Base-by-base conservation (phyloP, 2,329 filamentous ascomycete genomes). In the Fusarium algeriense region DNA sequence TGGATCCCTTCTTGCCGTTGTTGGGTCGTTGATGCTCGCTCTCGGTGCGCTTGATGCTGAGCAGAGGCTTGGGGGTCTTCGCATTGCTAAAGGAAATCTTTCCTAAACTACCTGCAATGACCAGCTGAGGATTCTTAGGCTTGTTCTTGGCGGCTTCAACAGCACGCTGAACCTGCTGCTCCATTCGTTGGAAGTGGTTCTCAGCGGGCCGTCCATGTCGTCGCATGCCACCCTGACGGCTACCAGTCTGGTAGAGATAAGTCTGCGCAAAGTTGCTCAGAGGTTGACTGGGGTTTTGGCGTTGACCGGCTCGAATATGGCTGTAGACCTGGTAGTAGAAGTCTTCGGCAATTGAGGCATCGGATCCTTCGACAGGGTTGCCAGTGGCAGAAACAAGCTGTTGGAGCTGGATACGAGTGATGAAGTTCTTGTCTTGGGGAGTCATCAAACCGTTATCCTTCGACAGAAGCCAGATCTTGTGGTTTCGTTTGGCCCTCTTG, bases 71-170 rank as follows among this genome's bases (percentile, higher is more conserved):
- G 0, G 96, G 96, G 0, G 96, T 97, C 85, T 98, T 99, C 50
- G 96, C 94, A 77, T 99, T 99, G 85, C 95, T 98, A 84, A 98
- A 99, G 1, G 95, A 97, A 63, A 99, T 99, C 85, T 98, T 99
- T 73, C 96, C 96, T 53, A 99, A 84, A 78, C 94, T 98, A 30
- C 96, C 96, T 78, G 98, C 95, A 64, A 99, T 95, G 23, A 98
- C 95, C 12, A 99, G 87, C 80, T 98, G 95, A 78, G 97, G 97
- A 79, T 97, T 98, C 86, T 99, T 99, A 15, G 96, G 96, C 81
- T 97, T 95, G 66, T 94, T 93, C 84, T 98, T 99, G 56, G 96
- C 96, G 2, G 96, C 96, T 79, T 99, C 96, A 1, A 99, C 96
- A 28, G 96, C 96, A 61, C 96, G 91, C 80, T 98, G 95, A 15